Conservation (phyloP, 2,329 filamentous ascomycete genomes). For the Aspergillus spinulosporus region DNA sequence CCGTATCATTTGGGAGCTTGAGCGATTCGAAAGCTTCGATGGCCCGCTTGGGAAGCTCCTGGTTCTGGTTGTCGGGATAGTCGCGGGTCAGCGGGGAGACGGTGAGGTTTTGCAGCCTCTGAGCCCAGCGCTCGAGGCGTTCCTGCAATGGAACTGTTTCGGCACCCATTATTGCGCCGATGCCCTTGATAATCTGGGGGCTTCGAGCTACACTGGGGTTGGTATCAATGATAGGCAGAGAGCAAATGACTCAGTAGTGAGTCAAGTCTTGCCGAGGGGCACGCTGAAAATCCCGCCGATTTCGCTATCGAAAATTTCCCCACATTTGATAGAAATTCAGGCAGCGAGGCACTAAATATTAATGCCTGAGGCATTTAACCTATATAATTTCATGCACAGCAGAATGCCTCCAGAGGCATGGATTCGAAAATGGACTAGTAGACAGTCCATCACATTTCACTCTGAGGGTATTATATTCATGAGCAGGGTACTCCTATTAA, state of each 20-base stretch:
- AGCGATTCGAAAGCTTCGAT: slow-evolving; percentile 48
- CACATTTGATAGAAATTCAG: slow-evolving; percentile 14
- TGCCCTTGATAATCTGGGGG: slow-evolving; percentile 11
- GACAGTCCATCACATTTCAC: background rate
- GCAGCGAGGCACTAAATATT: background rate
- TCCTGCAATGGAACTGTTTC: slow-evolving; percentile 37
- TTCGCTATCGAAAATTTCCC: slow-evolving; percentile 24
- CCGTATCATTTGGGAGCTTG: slow-evolving; percentile 37
- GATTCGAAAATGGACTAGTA: too few relatives aligned
- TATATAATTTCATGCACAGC: too few relatives aligned
- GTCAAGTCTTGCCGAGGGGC: slow-evolving; percentile 30
- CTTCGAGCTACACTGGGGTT: slow-evolving; percentile 17
- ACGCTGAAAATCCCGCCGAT: slow-evolving; percentile 30
- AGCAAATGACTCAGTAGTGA: slow-evolving; percentile 22
- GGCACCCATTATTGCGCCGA: slow-evolving; percentile 34
- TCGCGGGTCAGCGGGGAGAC: slow-evolving; percentile 47
- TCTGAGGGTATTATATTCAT: background rate
- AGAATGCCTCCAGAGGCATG: too few relatives aligned
- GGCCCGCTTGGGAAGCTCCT: slow-evolving; percentile 38
- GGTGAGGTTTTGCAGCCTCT: slow-evolving; percentile 44
- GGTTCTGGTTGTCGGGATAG: slow-evolving; percentile 43
- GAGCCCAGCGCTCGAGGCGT: slow-evolving; percentile 45
- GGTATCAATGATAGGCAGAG: background rate
- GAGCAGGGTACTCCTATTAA: background rate
- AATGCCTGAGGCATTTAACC: background rate